phyloP scores from a whole-genome alignment of 129 eudicot genomes.

The Flaveria trinervia region DNA sequence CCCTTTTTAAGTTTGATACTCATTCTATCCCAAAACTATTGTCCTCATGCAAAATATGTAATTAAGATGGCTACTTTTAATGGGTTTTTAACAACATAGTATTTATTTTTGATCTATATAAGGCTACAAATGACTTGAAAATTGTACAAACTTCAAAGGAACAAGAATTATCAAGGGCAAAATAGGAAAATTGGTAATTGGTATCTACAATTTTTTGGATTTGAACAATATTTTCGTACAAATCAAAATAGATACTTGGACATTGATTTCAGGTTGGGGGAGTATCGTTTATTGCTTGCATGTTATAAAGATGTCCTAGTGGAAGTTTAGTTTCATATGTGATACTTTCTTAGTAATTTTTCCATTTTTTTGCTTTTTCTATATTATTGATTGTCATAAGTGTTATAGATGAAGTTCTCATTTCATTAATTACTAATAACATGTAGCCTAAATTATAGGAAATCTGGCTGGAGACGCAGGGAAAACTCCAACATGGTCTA shows the following conservation, averaged over 20 bases:
- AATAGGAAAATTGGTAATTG: not conserved
- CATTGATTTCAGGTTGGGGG: not conserved
- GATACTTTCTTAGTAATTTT: not conserved
- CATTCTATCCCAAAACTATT: not conserved
- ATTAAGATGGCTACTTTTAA: not conserved
- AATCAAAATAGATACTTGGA: not conserved
- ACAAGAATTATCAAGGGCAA: not conserved
- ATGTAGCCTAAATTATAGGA: conserved; percentile 37
- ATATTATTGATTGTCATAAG: not conserved
- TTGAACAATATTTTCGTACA: not conserved
- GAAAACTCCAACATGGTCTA: conserved; percentile 60
- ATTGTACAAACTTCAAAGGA: not conserved
- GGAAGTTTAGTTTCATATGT: conserved; percentile 3
- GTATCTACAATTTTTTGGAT: not conserved
- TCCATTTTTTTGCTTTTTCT: not conserved
- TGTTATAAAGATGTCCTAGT: not conserved
- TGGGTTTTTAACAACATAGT: not conserved
- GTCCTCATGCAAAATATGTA: not conserved
- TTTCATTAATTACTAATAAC: conserved; percentile 3
- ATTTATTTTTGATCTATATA: not conserved
- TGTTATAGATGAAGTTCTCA: not conserved
- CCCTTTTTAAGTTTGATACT: not conserved
- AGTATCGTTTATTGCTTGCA: not conserved
- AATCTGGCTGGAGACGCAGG: conserved; percentile 44
- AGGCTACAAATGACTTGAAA: not conserved